phyloP scores from a whole-genome alignment of 331 rosid genomes.

The Phaseolus coccineus region DNA sequence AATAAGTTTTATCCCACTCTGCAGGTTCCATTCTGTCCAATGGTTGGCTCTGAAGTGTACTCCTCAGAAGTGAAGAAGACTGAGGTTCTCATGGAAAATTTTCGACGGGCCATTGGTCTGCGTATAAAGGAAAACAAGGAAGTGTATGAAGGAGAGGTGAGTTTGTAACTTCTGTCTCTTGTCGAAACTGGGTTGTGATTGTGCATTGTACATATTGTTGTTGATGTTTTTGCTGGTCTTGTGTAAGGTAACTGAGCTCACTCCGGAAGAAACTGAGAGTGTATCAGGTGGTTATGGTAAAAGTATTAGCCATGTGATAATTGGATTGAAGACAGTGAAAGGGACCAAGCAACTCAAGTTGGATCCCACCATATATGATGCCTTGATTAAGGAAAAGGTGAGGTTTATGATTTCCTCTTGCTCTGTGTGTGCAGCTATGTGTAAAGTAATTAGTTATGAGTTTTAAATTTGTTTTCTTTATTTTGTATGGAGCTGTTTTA shows the following conservation, averaged over 20 bases:
- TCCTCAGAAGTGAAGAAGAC: constrained; percentile 99
- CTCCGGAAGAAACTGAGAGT: constrained; percentile 92
- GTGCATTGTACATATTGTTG: not conserved
- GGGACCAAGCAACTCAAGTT: constrained; percentile 96
- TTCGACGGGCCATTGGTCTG: constrained; percentile 87
- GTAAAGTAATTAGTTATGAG: not conserved
- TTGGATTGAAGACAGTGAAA: constrained; percentile 92
- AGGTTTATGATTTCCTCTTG: constrained; percentile 20
- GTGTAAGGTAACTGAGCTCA: constrained; percentile 78
- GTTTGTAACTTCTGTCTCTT: constrained; percentile 20
- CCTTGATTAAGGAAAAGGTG: constrained; percentile 94
- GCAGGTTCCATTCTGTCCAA: constrained; percentile 96
- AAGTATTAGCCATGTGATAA: constrained; percentile 95
- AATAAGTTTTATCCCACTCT: constrained; percentile 7
- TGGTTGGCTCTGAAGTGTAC: constrained; percentile 98
- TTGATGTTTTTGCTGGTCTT: constrained; percentile 33
- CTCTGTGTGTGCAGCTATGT: not conserved
- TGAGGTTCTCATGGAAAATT: constrained; percentile 94
- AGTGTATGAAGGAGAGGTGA: constrained; percentile 98
- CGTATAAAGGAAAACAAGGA: constrained; percentile 97
- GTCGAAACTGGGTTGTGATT: constrained; percentile 25
- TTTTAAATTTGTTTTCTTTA: not conserved
- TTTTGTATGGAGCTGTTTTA: not conserved
- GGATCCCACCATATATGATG: constrained; percentile 97
- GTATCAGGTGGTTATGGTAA: constrained; percentile 95